Evolutionary conservation across 202 grass and related monocot species (phyloP).

Genomic region (Hordeum pubiflorum): DNA sequence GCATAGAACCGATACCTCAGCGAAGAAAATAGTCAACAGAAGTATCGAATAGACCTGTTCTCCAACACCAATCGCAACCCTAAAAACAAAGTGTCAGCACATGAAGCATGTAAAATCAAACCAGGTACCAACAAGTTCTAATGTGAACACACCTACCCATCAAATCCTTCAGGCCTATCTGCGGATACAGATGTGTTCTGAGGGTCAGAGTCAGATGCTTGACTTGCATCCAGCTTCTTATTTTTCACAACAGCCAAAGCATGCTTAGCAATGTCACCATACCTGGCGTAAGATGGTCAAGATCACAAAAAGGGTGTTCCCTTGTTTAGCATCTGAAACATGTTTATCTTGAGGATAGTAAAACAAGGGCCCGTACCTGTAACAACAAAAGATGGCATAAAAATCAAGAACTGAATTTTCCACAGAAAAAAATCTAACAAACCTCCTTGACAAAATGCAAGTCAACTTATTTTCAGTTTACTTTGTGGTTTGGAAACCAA

Average conservation of each 20-base stretch:
- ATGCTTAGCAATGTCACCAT: constrained; percentile 90
- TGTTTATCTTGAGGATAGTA: constrained; percentile 11
- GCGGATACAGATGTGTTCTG: constrained; percentile 35
- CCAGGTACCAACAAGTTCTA: neutral
- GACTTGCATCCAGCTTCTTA: constrained; percentile 26
- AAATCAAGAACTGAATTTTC: constrained; percentile 5
- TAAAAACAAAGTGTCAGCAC: constrained; percentile 32
- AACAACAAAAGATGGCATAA: constrained; percentile 18
- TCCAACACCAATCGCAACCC: constrained; percentile 76
- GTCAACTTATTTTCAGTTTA: constrained; percentile 3
- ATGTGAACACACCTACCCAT: constrained; percentile 52
- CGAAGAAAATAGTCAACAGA: constrained; percentile 81
- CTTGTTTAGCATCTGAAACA: constrained; percentile 27
- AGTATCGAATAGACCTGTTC: constrained; percentile 91
- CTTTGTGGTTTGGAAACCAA: neutral
- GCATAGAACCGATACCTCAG: constrained; percentile 56
- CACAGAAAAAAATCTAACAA: neutral
- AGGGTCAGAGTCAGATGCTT: constrained; percentile 27
- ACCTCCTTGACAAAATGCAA: neutral
- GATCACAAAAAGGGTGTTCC: constrained; percentile 21
- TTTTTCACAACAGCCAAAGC: constrained; percentile 82
- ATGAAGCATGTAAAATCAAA: constrained; percentile 4
- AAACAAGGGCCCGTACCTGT: constrained; percentile 33
- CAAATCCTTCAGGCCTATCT: constrained; percentile 65
- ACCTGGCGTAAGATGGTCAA: constrained; percentile 57